These are phyloP conservation scores for Croton setiger DNA, from an alignment of 441 rosid genomes.

Conservation along the genomic window DNA sequence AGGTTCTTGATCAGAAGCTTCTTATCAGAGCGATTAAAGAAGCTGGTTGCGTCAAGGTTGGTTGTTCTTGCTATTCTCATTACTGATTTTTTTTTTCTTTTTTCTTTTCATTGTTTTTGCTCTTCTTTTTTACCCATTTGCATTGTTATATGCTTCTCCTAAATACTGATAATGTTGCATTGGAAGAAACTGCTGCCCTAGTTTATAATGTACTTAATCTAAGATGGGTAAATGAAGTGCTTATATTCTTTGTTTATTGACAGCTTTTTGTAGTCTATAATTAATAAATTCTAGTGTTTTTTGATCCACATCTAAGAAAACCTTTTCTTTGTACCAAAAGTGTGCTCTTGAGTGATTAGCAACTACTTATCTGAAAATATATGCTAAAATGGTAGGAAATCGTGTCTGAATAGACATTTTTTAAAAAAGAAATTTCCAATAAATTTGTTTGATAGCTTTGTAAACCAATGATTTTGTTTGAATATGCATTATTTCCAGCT, in stretches of 20 bases:
- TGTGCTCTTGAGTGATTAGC: background rate
- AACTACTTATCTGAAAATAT: background rate
- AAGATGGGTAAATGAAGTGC: background rate
- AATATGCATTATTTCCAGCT: background rate
- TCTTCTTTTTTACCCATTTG: background rate
- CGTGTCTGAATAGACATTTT: background rate
- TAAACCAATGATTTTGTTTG: background rate
- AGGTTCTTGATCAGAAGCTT: constrained; percentile 56
- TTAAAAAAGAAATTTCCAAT: background rate
- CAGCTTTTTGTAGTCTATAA: background rate
- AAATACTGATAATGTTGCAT: background rate
- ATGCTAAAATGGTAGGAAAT: background rate
- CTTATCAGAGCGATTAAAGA: constrained; percentile 56
- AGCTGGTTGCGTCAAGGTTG: constrained; percentile 59
- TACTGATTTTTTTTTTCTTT: background rate
- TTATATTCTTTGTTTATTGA: background rate
- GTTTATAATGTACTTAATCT: background rate
- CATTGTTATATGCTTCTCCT: background rate
- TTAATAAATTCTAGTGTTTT: too few species aligned
- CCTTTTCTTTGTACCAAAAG: background rate
- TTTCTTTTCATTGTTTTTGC: background rate
- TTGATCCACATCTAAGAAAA: background rate
- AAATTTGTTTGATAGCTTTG: background rate
- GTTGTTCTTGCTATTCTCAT: background rate
- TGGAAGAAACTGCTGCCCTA: background rate